Evolutionary conservation across 345 rosid genomes (phyloP), one percentile per base, ranked within the genome.

Genomic region (Ceriops tagal): DNA sequence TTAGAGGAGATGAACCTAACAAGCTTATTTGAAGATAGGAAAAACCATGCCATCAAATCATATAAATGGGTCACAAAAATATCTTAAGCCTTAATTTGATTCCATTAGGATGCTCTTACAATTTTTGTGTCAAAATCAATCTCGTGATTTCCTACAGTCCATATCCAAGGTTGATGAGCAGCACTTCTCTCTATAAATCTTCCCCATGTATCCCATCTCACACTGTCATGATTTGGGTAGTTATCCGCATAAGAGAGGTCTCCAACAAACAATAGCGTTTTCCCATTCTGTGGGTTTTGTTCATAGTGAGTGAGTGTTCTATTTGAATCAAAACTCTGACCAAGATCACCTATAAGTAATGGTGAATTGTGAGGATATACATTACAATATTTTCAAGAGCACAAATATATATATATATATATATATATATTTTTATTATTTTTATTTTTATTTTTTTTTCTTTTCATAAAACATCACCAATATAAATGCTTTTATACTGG

Each of bases 291-390:
- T 15, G 89, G 91, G 68, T 86, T 89, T 16, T 46, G 74, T 71
- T 89, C 97, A 30, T 91, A 93, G 75, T 93, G 97, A 71, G 88
- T 78, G 46, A 93, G 85, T 1, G 97, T 91, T 46, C 0, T 69
- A 71, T 93, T 93, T 53, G 99, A 93, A 85, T 93, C 97, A 71
- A 75, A 93, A 72, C 60, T 89, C 79, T 93, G 97, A 24, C 96
- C 99, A 69, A 93, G 88, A 85, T 91, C 97, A 61, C 99, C 97
- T 93, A 79, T 85, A 87, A 73, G 53, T n/a, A 32, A 52, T 28
- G 62, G 51, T 62, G 58, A 32, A 20, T 63, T 7, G 24, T 7
- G 13, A 59, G n/a, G 15, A 58, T 11, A 55, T 8, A 64, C 16
- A 39, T 35, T 16, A 68, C 60, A 24, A 28, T 70, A 30, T 7